Conservation (phyloP, 2,329 filamentous ascomycete species). For the Aureobasidium sp. region DNA sequence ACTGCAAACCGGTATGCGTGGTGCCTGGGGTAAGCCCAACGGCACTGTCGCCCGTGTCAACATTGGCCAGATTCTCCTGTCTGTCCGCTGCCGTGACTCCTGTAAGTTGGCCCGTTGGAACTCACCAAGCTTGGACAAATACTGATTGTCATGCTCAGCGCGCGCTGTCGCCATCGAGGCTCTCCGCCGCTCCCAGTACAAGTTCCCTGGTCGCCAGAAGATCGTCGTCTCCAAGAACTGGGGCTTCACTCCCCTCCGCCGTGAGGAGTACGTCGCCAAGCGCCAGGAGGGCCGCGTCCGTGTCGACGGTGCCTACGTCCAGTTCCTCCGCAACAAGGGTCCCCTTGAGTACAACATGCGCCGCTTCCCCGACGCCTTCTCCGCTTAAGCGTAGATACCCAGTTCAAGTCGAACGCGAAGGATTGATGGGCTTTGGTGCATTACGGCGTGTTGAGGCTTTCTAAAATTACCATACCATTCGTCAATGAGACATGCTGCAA, state of each 20-base stretch:
- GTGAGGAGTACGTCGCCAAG: slow-evolving; percentile 94
- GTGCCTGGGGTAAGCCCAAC: slow-evolving; percentile 99
- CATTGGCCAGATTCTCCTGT: slow-evolving; percentile 99
- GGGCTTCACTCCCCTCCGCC: slow-evolving; percentile 97
- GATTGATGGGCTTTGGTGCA: slow-evolving; percentile 9
- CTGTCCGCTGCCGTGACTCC: slow-evolving; percentile 90
- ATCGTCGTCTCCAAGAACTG: slow-evolving; percentile 99
- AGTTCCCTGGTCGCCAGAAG: slow-evolving; percentile 99
- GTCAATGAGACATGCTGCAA: slow-evolving; percentile 13
- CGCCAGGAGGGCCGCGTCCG: slow-evolving; percentile 89
- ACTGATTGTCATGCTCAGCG: slow-evolving; percentile 42
- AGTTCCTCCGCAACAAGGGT: slow-evolving; percentile 96
- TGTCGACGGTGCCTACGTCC: slow-evolving; percentile 98
- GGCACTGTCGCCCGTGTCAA: slow-evolving; percentile 98
- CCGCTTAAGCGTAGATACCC: slow-evolving; percentile 25
- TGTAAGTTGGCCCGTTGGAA: slow-evolving; percentile 44
- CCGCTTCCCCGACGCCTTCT: slow-evolving; percentile 91
- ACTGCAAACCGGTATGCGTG: slow-evolving; percentile 99
- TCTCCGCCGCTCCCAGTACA: slow-evolving; percentile 98
- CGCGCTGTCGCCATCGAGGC: slow-evolving; percentile 92
- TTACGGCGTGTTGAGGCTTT: slow-evolving; percentile 11
- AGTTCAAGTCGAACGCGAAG: neutral
- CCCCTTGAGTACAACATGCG: slow-evolving; percentile 77
- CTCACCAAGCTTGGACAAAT: too few species aligned
- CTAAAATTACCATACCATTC: slow-evolving; percentile 12